Conservation (phyloP, 441 rosid species). For the Bocquillonia castaneifolia region DNA sequence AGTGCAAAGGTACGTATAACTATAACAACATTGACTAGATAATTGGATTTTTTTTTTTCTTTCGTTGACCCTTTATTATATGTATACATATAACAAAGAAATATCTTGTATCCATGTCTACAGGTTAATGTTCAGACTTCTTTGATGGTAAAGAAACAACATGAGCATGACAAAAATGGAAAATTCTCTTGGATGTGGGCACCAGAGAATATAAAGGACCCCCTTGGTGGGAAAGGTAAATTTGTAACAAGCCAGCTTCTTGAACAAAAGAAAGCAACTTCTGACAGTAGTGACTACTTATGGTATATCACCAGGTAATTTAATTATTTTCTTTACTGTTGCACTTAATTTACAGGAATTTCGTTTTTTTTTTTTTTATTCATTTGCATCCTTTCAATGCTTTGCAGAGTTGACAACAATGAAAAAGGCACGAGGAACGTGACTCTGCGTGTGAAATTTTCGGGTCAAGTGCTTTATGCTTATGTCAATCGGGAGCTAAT, state of each 20-base stretch:
- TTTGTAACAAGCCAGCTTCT: conserved; percentile 18
- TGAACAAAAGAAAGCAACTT: conserved; percentile 30
- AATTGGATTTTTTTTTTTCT: not conserved
- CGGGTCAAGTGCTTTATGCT: too few species aligned
- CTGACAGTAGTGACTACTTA: conserved; percentile 26
- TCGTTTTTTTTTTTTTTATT: too few species aligned
- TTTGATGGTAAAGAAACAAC: conserved; percentile 10
- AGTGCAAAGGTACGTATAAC: conserved; percentile 92
- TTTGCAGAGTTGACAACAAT: too few species aligned
- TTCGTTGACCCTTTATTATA: not conserved
- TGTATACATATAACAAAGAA: not conserved
- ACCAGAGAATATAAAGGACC: conserved; percentile 9
- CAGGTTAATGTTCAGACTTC: conserved; percentile 17
- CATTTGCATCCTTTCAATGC: too few species aligned
- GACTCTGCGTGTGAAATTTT: too few species aligned
- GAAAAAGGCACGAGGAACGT: too few species aligned
- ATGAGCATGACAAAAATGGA: not conserved
- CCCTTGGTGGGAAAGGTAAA: conserved; percentile 21
- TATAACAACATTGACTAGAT: not conserved
- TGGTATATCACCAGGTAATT: conserved; percentile 32
- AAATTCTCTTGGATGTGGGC: conserved; percentile 30
- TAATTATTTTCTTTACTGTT: too few species aligned
- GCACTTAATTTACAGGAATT: too few species aligned
- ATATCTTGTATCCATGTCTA: not conserved
- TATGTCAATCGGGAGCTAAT: too few species aligned